These are phyloP conservation scores for Pythium aphanidermatum DNA, from an alignment of 352 stramenopile genomes.

Conservation along the genomic window DNA sequence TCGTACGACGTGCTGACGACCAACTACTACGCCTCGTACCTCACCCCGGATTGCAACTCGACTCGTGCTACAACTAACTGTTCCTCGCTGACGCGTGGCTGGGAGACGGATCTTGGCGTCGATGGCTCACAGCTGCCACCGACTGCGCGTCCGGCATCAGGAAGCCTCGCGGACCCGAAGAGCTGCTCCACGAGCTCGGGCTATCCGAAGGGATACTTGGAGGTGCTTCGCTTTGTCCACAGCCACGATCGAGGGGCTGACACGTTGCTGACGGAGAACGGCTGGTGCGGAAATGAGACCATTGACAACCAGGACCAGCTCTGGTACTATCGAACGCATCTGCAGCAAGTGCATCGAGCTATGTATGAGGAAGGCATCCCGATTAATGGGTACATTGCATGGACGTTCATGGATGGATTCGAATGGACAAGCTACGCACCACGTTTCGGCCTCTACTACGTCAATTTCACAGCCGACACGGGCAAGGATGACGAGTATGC, in stretches of 20 bases:
- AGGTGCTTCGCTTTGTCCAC: conserved; percentile 58
- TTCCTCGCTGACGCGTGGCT: conserved; percentile 26
- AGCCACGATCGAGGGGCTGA: conserved; percentile 26
- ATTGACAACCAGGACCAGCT: conserved; percentile 57
- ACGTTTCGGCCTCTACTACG: conserved; percentile 61
- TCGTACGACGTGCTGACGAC: conserved; percentile 94
- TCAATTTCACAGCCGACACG: conserved; percentile 38
- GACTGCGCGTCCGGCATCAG: conserved; percentile 46
- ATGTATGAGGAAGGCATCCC: conserved; percentile 52
- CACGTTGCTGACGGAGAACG: conserved; percentile 63
- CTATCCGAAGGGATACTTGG: conserved; percentile 48
- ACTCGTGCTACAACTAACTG: conserved; percentile 30
- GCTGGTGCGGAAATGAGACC: conserved; percentile 54
- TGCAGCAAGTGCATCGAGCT: conserved; percentile 54
- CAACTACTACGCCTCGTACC: conserved; percentile 90
- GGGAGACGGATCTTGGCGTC: conserved; percentile 40
- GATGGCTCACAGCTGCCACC: conserved; percentile 47
- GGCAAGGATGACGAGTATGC: conserved; percentile 29
- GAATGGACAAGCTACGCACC: conserved; percentile 85
- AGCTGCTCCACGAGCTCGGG: conserved; percentile 41
- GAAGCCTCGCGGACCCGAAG: conserved; percentile 27
- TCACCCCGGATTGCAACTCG: conserved; percentile 44
- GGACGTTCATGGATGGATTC: conserved; percentile 94
- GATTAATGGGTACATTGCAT: conserved; percentile 91
- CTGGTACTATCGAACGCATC: conserved; percentile 52